Evolutionary conservation across 306 rosid species (phyloP).

Genomic region (Citrullus mucosospermus): DNA sequence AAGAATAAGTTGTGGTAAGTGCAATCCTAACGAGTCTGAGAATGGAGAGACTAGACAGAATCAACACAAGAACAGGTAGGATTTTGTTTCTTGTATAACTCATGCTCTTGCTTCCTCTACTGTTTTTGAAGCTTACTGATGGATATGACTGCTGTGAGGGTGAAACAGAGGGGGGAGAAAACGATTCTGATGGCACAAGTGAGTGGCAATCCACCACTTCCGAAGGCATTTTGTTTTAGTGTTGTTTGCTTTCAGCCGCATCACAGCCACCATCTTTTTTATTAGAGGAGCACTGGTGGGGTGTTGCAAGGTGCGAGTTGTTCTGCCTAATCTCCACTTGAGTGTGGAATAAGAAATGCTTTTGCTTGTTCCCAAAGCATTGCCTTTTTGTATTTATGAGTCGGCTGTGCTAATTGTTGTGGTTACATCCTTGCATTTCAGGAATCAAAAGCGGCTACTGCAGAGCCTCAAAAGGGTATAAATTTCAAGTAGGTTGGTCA

Average conservation of each 20-base stretch:
- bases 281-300: constrained; percentile 10
- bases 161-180: constrained; percentile 29
- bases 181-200: constrained; percentile 23
- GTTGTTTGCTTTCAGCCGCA: constrained; percentile 16
- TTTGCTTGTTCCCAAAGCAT: constrained; percentile 67
- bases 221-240: constrained; percentile 44
- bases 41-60: constrained; percentile 48
- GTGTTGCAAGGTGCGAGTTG: constrained; percentile 16
- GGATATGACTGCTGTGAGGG: constrained; percentile 17
- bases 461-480: background rate
- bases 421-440: constrained; percentile 8
- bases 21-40: constrained; percentile 51
- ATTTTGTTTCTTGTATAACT: constrained; percentile 43
- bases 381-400: constrained; percentile 10
- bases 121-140: constrained; percentile 19
- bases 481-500: background rate
- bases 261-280: constrained; percentile 20
- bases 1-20: constrained; percentile 30
- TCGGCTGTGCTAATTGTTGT: constrained; percentile 22
- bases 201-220: constrained; percentile 40
- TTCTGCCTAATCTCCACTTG: constrained; percentile 28
- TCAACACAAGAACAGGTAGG: constrained; percentile 47
- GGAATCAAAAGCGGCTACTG: constrained; percentile 1
- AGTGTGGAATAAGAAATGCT: constrained; percentile 47
- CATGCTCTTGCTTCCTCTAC: constrained; percentile 34